Conservation (phyloP, 768 basidiomycete species). For the Mycena haematopus region DNA sequence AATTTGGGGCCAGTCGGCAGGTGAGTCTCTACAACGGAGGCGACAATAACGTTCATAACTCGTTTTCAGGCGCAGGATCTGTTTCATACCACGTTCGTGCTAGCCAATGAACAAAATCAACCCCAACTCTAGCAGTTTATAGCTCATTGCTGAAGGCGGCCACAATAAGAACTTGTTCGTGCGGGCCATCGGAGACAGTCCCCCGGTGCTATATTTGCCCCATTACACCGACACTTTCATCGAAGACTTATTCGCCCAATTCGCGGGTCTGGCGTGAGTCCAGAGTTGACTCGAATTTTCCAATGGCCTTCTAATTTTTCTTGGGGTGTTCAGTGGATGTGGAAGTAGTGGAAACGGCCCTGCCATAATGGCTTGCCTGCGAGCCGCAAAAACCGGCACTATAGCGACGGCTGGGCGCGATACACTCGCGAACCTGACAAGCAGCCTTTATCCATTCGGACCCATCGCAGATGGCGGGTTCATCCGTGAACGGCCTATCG, state of each 20-base stretch:
- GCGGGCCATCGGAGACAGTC: conserved; percentile 52
- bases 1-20: conserved; percentile 51
- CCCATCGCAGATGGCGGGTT: conserved; percentile 45
- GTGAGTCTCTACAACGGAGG: no score
- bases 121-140: no score
- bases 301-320: no score
- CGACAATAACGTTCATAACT: no score
- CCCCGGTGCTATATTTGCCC: conserved; percentile 45
- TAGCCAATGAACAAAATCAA: no score
- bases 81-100: conserved; percentile 33
- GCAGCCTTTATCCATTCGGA: conserved; percentile 46
- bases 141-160: conserved; percentile 46
- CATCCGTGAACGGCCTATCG: conserved; percentile 42
- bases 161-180: conserved; percentile 43
- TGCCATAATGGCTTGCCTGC: conserved; percentile 41
- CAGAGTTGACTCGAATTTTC: background rate
- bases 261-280: conserved; percentile 43
- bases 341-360: conserved; percentile 22
- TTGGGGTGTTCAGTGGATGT: conserved; percentile 7
- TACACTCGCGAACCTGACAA: conserved; percentile 37
- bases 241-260: conserved; percentile 43
- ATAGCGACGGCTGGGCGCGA: conserved; percentile 43
- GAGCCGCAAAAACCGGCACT: conserved; percentile 34
- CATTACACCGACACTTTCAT: conserved; percentile 41
- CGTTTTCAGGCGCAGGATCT: no score